Base-by-base conservation (phyloP, 176 grass and related monocot species). In the Rhynchospora pubera region DNA sequence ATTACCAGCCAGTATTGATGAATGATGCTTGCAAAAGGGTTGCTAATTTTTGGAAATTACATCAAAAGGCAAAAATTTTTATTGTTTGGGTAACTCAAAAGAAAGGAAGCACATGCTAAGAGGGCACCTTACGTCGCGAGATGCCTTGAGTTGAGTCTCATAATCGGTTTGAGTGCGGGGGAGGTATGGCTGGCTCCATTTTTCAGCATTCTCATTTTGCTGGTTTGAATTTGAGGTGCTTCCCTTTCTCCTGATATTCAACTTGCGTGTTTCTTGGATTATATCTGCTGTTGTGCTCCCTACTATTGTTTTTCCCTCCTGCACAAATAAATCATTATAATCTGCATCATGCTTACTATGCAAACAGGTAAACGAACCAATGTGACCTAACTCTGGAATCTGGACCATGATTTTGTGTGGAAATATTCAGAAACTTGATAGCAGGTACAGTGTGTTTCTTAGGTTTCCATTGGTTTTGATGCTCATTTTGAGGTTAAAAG, bases 71-170 rank as follows among this genome's bases (percentile, higher is more conserved):
- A 32, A 12, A 44, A 50, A 1, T 75, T n/a, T 26, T 77, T 13
- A 12, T 23, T 77, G 14, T 32, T 61, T 55, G 24, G 50, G 50
- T 6, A 77, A 77, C 50, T 56, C 72, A 55, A 70, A 76, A 77
- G 50, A 77, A 56, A 21, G 3, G 23, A 56, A 56, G 72, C 6
- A 77, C 72, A 88, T 84, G 89, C 85, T 89, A 79, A 86, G 85
- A 92, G 80, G 92, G 92, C 90, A 98, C 96, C 96, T 98, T 98
- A 98, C 96, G 92, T 98, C 96, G 85, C 92, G 92, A 90, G 92
- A 99, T 91, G 96, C 96, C 96, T 99, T 99, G 89, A 99, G 82
- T 74, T 99, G 96, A 84, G 87, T 95, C 75, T 90, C 96, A 57
- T 99, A 88, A 22, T 95, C 92, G 14, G 93, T 87, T 86, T 90